Conservation (phyloP, 768 basidiomycete species). For the Lanmaoa pseudosensibilis region DNA sequence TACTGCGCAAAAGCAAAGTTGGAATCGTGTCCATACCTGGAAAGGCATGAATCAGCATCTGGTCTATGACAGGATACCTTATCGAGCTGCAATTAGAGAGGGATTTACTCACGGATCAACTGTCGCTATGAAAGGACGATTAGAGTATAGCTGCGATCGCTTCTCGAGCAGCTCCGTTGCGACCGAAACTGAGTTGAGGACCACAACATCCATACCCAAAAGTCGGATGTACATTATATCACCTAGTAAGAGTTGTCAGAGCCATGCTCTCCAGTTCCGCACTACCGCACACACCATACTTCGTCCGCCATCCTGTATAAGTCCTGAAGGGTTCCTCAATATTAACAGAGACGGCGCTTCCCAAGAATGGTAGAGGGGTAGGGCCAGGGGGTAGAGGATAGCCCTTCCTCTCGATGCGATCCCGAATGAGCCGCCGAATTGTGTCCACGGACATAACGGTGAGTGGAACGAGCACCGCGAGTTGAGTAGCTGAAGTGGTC, state of each 20-base stretch:
- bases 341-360: slow-evolving; percentile 19
- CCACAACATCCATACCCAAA: slow-evolving; percentile 45
- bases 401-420: slow-evolving; percentile 11
- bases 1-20: slow-evolving; percentile 12
- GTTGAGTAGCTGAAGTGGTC: slow-evolving; percentile 2
- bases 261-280: not conserved
- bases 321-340: slow-evolving; percentile 13
- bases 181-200: slow-evolving; percentile 45
- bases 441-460: not conserved
- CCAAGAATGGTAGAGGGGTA: slow-evolving; percentile 19
- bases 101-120: slow-evolving; percentile 15
- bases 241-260: slow-evolving; percentile 29
- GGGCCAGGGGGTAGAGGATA: slow-evolving; percentile 23
- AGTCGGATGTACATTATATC: slow-evolving; percentile 49
- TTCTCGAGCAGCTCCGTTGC: slow-evolving; percentile 48
- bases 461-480: slow-evolving; percentile 7
- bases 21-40: slow-evolving; percentile 19
- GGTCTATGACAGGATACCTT: not conserved
- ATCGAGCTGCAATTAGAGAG: not conserved
- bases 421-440: slow-evolving; percentile 2
- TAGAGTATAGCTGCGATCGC: slow-evolving; percentile 48
- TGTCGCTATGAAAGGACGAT: slow-evolving; percentile 41
- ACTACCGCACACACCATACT: slow-evolving; percentile 13
- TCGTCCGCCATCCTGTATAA: slow-evolving; percentile 19
- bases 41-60: not conserved